Conservation (phyloP, 257 asterid species). For the Rubia yunnanensis region DNA sequence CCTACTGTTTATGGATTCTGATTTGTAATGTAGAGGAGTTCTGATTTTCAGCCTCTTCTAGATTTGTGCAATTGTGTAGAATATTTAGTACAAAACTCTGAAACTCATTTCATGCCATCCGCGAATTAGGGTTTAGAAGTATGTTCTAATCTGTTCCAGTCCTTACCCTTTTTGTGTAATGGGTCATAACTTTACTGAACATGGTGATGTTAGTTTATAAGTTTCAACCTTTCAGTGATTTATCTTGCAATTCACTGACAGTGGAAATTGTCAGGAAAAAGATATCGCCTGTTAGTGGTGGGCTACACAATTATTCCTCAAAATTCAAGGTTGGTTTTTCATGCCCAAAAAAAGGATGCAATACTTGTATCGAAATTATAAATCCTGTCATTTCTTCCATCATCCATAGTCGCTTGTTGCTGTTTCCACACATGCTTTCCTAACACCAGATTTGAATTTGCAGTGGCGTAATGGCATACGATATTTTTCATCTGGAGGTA, state of each 20-base stretch:
- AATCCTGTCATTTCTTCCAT: slow-evolving; percentile 9
- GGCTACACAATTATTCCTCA: slow-evolving; percentile 37
- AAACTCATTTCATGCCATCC: neutral
- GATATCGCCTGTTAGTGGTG: slow-evolving; percentile 30
- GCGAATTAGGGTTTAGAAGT: neutral
- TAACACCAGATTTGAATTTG: slow-evolving; percentile 29
- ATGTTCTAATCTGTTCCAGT: neutral
- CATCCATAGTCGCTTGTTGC: slow-evolving; percentile 3
- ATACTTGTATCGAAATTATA: neutral
- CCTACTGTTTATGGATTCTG: neutral
- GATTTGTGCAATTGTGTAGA: neutral
- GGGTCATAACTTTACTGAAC: neutral
- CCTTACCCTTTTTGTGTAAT: neutral
- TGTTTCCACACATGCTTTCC: slow-evolving; percentile 8
- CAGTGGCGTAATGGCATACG: slow-evolving; percentile 59
- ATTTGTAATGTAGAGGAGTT: neutral
- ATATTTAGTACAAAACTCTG: neutral
- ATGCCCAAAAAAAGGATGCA: neutral
- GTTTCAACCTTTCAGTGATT: neutral
- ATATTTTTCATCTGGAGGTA: slow-evolving; percentile 73
- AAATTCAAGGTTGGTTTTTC: slow-evolving; percentile 50
- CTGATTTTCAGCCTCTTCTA: neutral
- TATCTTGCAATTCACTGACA: slow-evolving; percentile 15
- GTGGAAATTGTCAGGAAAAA: slow-evolving; percentile 48
- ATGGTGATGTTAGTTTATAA: neutral